Base-by-base conservation (phyloP, 148 eudicot species). In the Heliamphora exappendiculata region DNA sequence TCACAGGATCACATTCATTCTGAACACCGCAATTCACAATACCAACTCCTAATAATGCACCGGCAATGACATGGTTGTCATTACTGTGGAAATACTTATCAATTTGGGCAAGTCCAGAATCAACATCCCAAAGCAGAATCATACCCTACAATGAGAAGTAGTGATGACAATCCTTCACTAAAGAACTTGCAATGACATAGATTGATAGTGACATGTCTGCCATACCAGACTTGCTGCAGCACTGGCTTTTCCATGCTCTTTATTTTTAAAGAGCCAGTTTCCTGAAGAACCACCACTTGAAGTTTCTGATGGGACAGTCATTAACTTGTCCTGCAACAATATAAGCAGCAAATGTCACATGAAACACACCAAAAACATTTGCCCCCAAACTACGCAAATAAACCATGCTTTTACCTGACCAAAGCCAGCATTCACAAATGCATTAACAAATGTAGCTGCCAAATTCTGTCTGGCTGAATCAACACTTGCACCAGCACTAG, bases 401-500 rank as follows among this genome's bases (percentile, higher is more conserved):
- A 22, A 57, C 34, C 36, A 67, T 2, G 5, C 45, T 62, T 57
- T 73, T 78, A 93, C 99, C 91, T 91, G 98, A 37, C 98, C 98
- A 81, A 95, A 93, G 29, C 97, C 99, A 76, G 99, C 94, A 83
- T 95, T 95, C 60, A 95, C 99, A 82, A 95, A 95, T 64, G 98
- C 99, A 87, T 95, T 95, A 24, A 95, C 99, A 81, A 93, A 93
- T 67, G 99, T 95, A n/a, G 98, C 98, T 3, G 99, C 98, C 86
- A 95, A 81, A 81, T 95, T 95, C 82, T 95, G 98, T 78, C 93
- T 86, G 37, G 99, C 99, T 51, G 99, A 95, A 87, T 95, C 98
- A 77, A 91, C 93, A 77, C 88, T 91, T 63, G 93, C 89, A 67
- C 96, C 85, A 78, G 93, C 90, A 87, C 94, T 89, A 81, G 98